Evolutionary conservation across 2,329 filamentous ascomycete species (phyloP).

Genomic region (Colletotrichum cordylinicola): DNA sequence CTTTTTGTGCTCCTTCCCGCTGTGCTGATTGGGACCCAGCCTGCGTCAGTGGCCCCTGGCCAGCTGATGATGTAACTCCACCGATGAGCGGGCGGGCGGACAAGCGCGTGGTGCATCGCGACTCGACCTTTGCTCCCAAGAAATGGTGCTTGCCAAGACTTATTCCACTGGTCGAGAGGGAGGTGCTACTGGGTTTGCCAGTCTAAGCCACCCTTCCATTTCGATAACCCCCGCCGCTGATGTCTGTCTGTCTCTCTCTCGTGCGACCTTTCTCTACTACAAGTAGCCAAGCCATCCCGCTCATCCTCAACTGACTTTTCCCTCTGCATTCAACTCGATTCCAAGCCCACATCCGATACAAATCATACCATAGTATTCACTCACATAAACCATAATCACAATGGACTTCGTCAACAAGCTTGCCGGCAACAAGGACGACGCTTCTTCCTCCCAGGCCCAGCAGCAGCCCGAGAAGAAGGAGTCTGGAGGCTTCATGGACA

Average conservation of each 20-base stretch:
- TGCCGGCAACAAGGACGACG: conserved; percentile 39
- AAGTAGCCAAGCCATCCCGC: conserved; percentile 18
- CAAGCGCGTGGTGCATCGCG: not conserved
- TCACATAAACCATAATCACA: conserved; percentile 21
- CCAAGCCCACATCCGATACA: not conserved
- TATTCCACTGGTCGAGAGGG: not conserved
- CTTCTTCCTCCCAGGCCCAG: conserved; percentile 28
- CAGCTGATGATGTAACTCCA: conserved; percentile 21
- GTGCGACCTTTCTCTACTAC: conserved; percentile 5
- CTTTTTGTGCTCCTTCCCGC: not conserved
- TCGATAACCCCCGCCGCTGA: conserved; percentile 14
- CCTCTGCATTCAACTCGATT: not conserved
- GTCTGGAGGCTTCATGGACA: conserved; percentile 67
- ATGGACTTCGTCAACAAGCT: conserved; percentile 65
- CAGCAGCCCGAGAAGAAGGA: conserved; percentile 37
- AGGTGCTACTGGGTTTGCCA: not conserved
- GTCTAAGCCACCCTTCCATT: conserved; percentile 14
- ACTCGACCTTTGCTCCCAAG: not conserved
- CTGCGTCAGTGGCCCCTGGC: conserved; percentile 20
- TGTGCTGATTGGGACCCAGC: conserved; percentile 15
- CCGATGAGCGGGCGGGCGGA: not conserved
- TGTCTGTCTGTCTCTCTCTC: not conserved
- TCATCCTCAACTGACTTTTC: not conserved
- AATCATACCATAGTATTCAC: not conserved
- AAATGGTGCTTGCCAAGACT: conserved; percentile 4